Evolutionary conservation across 2,329 filamentous ascomycete genomes (phyloP), one percentile per base, ranked within the genome.

Genomic region (Pseudocercospora ulei): DNA sequence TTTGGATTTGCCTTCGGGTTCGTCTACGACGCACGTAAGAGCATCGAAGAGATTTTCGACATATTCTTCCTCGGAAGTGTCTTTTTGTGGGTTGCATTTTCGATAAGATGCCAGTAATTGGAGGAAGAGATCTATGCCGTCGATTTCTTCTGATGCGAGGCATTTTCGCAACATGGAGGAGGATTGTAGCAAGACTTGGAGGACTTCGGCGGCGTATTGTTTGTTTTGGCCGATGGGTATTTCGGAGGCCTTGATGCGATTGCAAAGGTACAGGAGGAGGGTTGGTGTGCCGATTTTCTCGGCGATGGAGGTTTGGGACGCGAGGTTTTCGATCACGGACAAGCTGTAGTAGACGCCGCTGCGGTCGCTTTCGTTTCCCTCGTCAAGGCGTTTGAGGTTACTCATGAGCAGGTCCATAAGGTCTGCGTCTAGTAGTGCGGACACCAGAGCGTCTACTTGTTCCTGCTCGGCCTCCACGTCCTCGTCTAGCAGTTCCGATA

Each of bases 31-130:
- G 51, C 82, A 92, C 1, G 83, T 82, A 11, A 96, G 59, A 1
- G 79, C 76, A 56, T 94, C 87, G 59, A 98, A 98, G 0, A 95
- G 58, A 50, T 98, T 94, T 62, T 93, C 85, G 57, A 92, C 82
- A 58, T 83, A 95, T 64, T 98, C 90, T 57, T 94, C 87, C 60
- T 96, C 90, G 35, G 90, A 80, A 19, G 80, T 78, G 42, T 86
- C 84, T 56, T 82, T 88, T 33, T 78, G 73, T 0, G 90, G 90
- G 56, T 98, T 87, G 33, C 78, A 74, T 64, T 81, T 82, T 40
- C 90, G 78, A 63, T 96, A 98, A 1, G 78, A 68, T 1, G 87
- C 83, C 0, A 92, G 73, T 0, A 93, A 70, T 62, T 92, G 85
- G 8, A 98, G 76, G 50, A 94, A 68, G 2, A 72, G 61, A 53